These are phyloP conservation scores for Cubamyces lactineus DNA, from an alignment of 768 basidiomycete species.

Conservation along the genomic window DNA sequence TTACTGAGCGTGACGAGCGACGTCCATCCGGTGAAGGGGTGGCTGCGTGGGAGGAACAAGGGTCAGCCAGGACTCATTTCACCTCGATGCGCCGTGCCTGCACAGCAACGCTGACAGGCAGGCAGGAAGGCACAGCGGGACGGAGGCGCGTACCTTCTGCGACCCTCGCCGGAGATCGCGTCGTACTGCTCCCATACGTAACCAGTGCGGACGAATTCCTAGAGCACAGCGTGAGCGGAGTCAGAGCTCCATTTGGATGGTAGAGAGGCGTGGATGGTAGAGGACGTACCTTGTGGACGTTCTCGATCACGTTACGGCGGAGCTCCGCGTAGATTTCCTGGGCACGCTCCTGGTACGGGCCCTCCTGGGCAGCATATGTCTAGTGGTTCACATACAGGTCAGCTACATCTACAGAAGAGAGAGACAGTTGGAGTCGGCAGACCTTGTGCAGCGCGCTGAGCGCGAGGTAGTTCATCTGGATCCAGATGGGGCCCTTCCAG, in stretches of 20 bases:
- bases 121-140: background rate
- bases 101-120: background rate
- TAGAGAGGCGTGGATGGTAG: background rate
- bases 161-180: slow-evolving; percentile 78
- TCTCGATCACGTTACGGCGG: slow-evolving; percentile 81
- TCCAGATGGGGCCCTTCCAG: slow-evolving; percentile 97
- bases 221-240: slow-evolving; percentile 1
- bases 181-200: slow-evolving; percentile 99
- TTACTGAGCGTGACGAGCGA: slow-evolving; percentile 86
- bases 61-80: slow-evolving; percentile 10
- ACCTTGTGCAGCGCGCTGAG: slow-evolving; percentile 81
- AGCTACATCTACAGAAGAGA: background rate
- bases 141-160: slow-evolving; percentile 66
- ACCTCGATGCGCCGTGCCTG: background rate
- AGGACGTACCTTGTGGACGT: slow-evolving; percentile 64
- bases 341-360: slow-evolving; percentile 81
- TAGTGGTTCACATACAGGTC: slow-evolving; percentile 32
- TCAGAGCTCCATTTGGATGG: background rate
- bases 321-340: slow-evolving; percentile 79
- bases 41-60: slow-evolving; percentile 46
- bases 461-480: slow-evolving; percentile 96
- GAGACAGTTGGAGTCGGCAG: slow-evolving; percentile 15
- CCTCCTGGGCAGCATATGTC: slow-evolving; percentile 77
- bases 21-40: slow-evolving; percentile 98
- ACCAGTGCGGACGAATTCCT: slow-evolving; percentile 93